Base-by-base conservation (phyloP, 371 early-diverging fungal species). In the Batkoa obscura region DNA sequence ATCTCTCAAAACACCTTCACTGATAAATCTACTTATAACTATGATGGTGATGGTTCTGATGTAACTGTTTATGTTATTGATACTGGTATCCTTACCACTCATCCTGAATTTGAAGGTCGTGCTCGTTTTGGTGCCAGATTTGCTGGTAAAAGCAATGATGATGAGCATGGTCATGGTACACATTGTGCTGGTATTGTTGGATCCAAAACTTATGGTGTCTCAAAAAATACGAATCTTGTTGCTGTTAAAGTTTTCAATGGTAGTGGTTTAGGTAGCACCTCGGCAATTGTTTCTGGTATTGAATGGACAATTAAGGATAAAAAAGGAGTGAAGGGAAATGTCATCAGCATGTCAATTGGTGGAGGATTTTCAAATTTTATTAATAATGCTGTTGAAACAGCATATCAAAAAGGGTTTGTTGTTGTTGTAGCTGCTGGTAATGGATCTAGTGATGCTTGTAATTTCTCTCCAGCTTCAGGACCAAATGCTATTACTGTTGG, bases 171-270 rank as follows among this genome's bases (percentile, higher is more conserved):
- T 13, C 67, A 67, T 48, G 83, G 83, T 55, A 86, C 90, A n/a
- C 89, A 90, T 63, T 83, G 82, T 37, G 78, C 85, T 43, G 86
- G 90, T 55, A 81, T 80, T 31, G 75, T 87, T 59, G 90, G 73
- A 41, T 79, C 84, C 32, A 71, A 64, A 30, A 73, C 69, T 0
- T 82, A 73, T 64, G 96, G 94, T 62, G 84, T 95, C 36, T 90
- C 93, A 55, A 92, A 91, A 64, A 84, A 88, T 59, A 83, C 75
- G 39, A 76, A 64, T 23, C 50, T 95, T 17, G 72, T 90, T 41
- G 83, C 83, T 58, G 90, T 93, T 49, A 88, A 91, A 68, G 90
- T 93, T 13, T 68, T 93, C n/a, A 65, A 73, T 59, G 61, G 64
- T 31, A 57, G 65, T 6, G 88, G 90, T n/a, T 62, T 61, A n/a